Conservation (phyloP, 202 grass and related monocot genomes). For the Saccharum hybrid region DNA sequence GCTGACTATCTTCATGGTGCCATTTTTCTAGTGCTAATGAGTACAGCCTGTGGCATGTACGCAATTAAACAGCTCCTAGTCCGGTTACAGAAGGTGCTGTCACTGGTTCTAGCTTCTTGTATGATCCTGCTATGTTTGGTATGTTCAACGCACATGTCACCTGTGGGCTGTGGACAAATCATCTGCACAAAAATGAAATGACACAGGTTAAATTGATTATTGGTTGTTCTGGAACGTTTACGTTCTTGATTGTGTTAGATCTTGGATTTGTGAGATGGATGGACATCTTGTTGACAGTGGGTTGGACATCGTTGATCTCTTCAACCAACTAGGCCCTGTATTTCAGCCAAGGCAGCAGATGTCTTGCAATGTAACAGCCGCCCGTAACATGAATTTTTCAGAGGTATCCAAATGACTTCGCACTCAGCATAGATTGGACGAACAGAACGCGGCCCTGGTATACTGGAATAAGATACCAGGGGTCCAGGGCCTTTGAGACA, state of each 20-base stretch:
- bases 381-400: background rate
- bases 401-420: background rate
- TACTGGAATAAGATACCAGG: slow-evolving; percentile 25
- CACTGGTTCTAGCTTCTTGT: background rate
- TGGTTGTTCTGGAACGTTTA: background rate
- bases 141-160: background rate
- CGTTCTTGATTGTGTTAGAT: background rate
- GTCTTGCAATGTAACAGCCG: background rate
- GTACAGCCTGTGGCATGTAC: background rate
- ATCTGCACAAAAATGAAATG: background rate
- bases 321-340: background rate
- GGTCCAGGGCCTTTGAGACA: background rate
- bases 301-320: background rate
- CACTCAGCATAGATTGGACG: background rate
- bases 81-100: background rate
- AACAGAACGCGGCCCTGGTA: background rate
- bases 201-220: background rate
- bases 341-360: background rate
- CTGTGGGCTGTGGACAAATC: too few relatives aligned
- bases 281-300: background rate
- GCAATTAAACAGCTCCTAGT: background rate
- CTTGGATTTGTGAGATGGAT: background rate
- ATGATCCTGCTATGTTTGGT: too few relatives aligned
- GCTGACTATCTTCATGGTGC: background rate
- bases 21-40: background rate